Evolutionary conservation across 1,284 basidiomycete genomes (phyloP).

Genomic region (Cutaneotrichosporon arboriforme): DNA sequence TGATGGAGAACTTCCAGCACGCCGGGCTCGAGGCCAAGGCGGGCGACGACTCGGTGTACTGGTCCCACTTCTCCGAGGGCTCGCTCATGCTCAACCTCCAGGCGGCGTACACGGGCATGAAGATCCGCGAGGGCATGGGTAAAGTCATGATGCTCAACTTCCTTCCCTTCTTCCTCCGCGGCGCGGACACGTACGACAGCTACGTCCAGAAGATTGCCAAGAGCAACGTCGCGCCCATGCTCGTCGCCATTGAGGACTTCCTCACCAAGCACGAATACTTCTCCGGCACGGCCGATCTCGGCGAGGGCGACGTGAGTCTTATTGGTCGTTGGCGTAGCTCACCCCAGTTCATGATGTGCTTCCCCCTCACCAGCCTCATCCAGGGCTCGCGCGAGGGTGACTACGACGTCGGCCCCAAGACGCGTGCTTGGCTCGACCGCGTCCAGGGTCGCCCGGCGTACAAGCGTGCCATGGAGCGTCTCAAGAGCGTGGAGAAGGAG

Average conservation of each 20-base stretch:
- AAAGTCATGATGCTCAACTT: conserved; percentile 2
- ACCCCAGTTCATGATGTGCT: conserved; percentile 17
- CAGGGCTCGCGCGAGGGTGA: not conserved
- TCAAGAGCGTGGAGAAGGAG: conserved; percentile 9
- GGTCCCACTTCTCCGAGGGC: conserved; percentile 39
- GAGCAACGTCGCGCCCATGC: conserved; percentile 14
- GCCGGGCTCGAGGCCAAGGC: conserved; percentile 19
- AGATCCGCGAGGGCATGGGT: not conserved
- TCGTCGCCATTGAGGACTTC: conserved; percentile 28
- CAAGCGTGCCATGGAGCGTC: conserved; percentile 4
- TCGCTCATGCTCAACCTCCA: conserved; percentile 36
- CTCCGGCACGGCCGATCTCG: conserved; percentile 30
- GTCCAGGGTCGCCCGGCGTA: conserved; percentile 9
- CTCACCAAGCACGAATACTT: conserved; percentile 27
- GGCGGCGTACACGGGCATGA: not conserved
- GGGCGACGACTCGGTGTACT: conserved; percentile 26
- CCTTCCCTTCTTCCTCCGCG: not conserved
- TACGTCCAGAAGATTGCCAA: not conserved
- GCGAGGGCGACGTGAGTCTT: conserved; percentile 37
- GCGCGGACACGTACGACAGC: not conserved
- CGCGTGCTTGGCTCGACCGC: conserved; percentile 10
- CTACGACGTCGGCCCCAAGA: conserved; percentile 7
- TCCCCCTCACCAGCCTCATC: conserved; percentile 5
- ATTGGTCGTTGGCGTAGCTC: not conserved
- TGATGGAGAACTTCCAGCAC: conserved; percentile 17